These are phyloP conservation scores for Colletotrichum sublineola DNA, from an alignment of 2,329 filamentous ascomycete species.

Conservation along the genomic window DNA sequence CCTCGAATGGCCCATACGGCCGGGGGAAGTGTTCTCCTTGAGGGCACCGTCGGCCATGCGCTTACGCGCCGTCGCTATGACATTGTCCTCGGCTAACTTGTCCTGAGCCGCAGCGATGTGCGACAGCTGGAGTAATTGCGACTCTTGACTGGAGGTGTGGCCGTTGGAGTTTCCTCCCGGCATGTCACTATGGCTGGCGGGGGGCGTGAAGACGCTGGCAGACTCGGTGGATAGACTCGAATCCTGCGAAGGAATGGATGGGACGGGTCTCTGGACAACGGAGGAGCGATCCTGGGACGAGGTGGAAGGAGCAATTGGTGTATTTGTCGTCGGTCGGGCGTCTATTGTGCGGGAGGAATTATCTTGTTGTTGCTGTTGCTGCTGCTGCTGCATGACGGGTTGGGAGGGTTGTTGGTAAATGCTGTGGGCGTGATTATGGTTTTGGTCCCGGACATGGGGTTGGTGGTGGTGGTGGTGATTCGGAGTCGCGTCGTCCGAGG, in stretches of 20 bases:
- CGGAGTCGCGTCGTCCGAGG: slow-evolving; percentile 40
- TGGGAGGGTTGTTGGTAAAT: neutral
- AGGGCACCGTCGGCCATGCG: slow-evolving; percentile 82
- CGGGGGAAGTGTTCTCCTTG: slow-evolving; percentile 69
- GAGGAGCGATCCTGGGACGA: slow-evolving; percentile 30
- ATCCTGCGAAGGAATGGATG: slow-evolving; percentile 48
- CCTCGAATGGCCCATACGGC: slow-evolving; percentile 72
- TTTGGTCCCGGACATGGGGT: neutral
- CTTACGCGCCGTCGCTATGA: slow-evolving; percentile 67
- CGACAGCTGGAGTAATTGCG: slow-evolving; percentile 70
- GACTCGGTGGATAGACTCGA: slow-evolving; percentile 47
- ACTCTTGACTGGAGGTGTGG: slow-evolving; percentile 65
- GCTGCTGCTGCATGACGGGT: neutral
- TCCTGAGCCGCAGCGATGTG: slow-evolving; percentile 68
- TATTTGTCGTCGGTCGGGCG: slow-evolving; percentile 43
- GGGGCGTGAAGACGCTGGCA: slow-evolving; percentile 49
- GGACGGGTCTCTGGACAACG: slow-evolving; percentile 39
- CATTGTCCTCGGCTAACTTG: slow-evolving; percentile 58
- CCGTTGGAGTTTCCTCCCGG: slow-evolving; percentile 49
- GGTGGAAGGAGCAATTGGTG: slow-evolving; percentile 46
- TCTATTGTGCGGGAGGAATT: slow-evolving; percentile 32
- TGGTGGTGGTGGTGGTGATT: slow-evolving; percentile 27
- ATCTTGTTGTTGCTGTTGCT: neutral
- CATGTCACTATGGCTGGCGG: slow-evolving; percentile 45
- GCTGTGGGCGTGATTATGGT: slow-evolving; percentile 5